Evolutionary conservation across 352 stramenopile species (phyloP).

Genomic region (Phytopythium montanum): DNA sequence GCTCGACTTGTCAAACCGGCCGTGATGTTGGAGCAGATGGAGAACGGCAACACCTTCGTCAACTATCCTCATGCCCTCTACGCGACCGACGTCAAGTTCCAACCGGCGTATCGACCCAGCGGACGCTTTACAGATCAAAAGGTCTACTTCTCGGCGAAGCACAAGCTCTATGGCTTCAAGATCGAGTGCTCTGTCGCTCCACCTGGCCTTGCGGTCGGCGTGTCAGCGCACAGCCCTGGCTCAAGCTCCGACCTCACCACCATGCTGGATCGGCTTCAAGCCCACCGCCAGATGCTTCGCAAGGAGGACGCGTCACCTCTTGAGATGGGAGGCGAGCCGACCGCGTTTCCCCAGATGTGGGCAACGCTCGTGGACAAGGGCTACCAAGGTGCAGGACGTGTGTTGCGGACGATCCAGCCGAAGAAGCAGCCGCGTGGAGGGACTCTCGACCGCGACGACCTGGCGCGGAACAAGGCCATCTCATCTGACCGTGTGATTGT

Average conservation of each 20-base stretch:
- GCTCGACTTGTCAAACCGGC: too few relatives aligned
- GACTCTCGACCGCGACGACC: not conserved
- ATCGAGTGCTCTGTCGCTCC: not conserved
- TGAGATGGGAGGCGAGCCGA: slow-evolving; percentile 7
- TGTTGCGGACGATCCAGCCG: not conserved
- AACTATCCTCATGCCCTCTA: too few relatives aligned
- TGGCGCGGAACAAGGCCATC: not conserved
- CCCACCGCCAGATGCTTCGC: slow-evolving; percentile 7
- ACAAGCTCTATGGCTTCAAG: too few relatives aligned
- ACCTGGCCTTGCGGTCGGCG: slow-evolving; percentile 7
- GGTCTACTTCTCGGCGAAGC: too few relatives aligned
- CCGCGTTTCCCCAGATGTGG: slow-evolving; percentile 4
- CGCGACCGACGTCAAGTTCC: too few relatives aligned
- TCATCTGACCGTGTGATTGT: not conserved
- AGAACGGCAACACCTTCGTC: too few relatives aligned
- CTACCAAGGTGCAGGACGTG: slow-evolving; percentile 2
- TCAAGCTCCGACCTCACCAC: slow-evolving; percentile 16
- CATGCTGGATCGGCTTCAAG: slow-evolving; percentile 9
- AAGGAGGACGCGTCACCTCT: not conserved
- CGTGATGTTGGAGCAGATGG: too few relatives aligned
- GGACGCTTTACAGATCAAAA: too few relatives aligned
- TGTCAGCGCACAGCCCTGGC: slow-evolving; percentile 8
- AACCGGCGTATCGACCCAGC: too few relatives aligned
- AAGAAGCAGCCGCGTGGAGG: not conserved
- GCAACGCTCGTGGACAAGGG: slow-evolving; percentile 12